These are phyloP conservation scores for Paecilomyces dactylethromorphus DNA, from an alignment of 2,329 filamentous ascomycete species.

Conservation along the genomic window DNA sequence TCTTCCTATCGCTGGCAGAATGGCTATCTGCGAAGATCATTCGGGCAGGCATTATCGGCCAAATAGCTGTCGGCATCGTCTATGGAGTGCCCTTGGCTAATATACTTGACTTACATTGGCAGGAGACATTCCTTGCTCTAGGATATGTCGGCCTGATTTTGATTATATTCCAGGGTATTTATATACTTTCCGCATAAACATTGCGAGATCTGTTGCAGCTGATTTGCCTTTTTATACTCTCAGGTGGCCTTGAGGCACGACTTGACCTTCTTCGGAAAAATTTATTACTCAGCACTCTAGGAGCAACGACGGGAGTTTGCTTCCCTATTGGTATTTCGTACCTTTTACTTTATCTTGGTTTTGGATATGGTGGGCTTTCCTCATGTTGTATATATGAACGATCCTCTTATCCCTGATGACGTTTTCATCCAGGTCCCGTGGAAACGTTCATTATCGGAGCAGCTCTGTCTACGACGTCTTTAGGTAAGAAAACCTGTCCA, in stretches of 20 bases:
- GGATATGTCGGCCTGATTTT: slow-evolving; percentile 45
- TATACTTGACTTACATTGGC: slow-evolving; percentile 38
- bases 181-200: background rate
- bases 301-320: slow-evolving; percentile 40
- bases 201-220: background rate
- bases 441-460: background rate
- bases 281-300: slow-evolving; percentile 35
- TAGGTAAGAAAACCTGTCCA: background rate
- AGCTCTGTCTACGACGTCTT: background rate
- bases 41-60: slow-evolving; percentile 41
- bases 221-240: background rate
- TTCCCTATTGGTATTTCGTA: slow-evolving; percentile 42
- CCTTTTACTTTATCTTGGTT: slow-evolving; percentile 37
- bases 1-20: slow-evolving; percentile 37
- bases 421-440: background rate
- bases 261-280: slow-evolving; percentile 43
- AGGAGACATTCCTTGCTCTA: slow-evolving; percentile 40
- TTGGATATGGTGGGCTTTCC: slow-evolving; percentile 29
- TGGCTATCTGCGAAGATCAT: slow-evolving; percentile 37
- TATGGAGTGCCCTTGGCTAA: slow-evolving; percentile 42
- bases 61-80: slow-evolving; percentile 42
- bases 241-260: slow-evolving; percentile 41
- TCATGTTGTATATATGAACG: background rate
- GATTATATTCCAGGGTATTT: slow-evolving; percentile 42
- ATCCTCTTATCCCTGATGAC: background rate